These are phyloP conservation scores for Fomitopsis schrenkii DNA, from an alignment of 1,284 basidiomycete genomes.

Conservation along the genomic window DNA sequence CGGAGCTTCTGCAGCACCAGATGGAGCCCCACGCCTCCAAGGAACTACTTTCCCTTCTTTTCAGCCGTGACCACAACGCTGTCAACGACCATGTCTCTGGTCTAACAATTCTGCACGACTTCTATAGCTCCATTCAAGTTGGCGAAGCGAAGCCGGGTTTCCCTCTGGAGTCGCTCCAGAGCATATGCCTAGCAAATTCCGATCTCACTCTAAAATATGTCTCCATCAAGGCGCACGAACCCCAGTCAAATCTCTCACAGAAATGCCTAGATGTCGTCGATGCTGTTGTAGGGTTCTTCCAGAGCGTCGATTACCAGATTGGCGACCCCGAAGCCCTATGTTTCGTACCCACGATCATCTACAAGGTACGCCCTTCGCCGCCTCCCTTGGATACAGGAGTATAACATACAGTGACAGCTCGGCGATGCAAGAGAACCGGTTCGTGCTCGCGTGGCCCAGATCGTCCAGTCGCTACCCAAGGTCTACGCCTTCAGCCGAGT, in stretches of 20 bases:
- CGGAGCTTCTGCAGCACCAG: slow-evolving; percentile 85
- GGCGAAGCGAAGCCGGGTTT: slow-evolving; percentile 59
- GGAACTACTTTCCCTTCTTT: slow-evolving; percentile 77
- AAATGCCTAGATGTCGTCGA: slow-evolving; percentile 90
- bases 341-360: slow-evolving; percentile 88
- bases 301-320: slow-evolving; percentile 73
- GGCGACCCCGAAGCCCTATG: slow-evolving; percentile 86
- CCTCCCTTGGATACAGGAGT: slow-evolving; percentile 6
- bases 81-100: slow-evolving; percentile 91
- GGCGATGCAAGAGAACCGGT: slow-evolving; percentile 80
- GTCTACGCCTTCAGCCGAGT: slow-evolving; percentile 89
- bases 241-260: slow-evolving; percentile 88
- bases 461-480: slow-evolving; percentile 70
- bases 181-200: slow-evolving; percentile 83
- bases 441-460: slow-evolving; percentile 64
- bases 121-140: slow-evolving; percentile 58
- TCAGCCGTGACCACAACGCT: slow-evolving; percentile 95
- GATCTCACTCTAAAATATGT: slow-evolving; percentile 95
- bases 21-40: slow-evolving; percentile 85
- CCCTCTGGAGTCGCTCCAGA: slow-evolving; percentile 51
- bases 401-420: slow-evolving; percentile 43
- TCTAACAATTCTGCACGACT: slow-evolving; percentile 69
- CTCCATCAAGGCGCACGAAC: slow-evolving; percentile 87
- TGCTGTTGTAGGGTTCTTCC: slow-evolving; percentile 72
- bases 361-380: slow-evolving; percentile 61